These are phyloP conservation scores for Entomortierella beljakovae DNA, from an alignment of 192 early-diverging fungal species.

Conservation along the genomic window DNA sequence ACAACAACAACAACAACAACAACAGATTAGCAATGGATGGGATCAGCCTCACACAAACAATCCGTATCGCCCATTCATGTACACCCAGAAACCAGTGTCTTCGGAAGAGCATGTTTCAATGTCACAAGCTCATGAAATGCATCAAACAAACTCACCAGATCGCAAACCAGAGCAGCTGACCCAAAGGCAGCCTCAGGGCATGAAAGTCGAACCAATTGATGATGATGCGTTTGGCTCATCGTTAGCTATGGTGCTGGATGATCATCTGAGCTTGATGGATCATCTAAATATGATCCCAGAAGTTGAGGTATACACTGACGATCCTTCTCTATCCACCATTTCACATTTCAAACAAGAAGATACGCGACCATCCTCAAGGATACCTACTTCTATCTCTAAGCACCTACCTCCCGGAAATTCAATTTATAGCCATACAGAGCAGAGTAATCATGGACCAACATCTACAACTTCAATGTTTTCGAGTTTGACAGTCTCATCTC, in stretches of 20 bases:
- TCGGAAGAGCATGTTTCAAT: too few relatives aligned
- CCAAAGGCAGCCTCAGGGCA: not conserved
- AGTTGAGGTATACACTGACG: constrained; percentile 1
- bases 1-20: not conserved
- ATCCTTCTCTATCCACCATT: not conserved
- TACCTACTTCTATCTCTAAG: not conserved
- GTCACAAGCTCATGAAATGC: too few relatives aligned
- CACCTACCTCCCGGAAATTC: too few relatives aligned
- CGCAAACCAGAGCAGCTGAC: not conserved
- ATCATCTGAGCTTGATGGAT: constrained; percentile 27
- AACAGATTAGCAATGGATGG: not conserved
- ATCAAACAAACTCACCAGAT: too few relatives aligned
- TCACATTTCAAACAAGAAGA: not conserved
- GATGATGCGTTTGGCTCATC: constrained; percentile 21
- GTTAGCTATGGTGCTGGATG: constrained; percentile 24
- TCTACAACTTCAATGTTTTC: not conserved
- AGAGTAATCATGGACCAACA: not conserved
- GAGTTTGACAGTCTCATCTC: not conserved
- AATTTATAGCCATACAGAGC: not conserved
- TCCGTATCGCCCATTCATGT: not conserved
- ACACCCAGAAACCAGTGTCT: not conserved
- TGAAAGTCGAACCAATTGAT: constrained; percentile 13
- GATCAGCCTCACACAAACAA: not conserved
- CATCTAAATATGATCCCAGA: constrained; percentile 27
- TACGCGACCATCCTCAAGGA: too few relatives aligned